Base-by-base conservation (phyloP, 2,329 filamentous ascomycete genomes). In the Didymella exigua region DNA sequence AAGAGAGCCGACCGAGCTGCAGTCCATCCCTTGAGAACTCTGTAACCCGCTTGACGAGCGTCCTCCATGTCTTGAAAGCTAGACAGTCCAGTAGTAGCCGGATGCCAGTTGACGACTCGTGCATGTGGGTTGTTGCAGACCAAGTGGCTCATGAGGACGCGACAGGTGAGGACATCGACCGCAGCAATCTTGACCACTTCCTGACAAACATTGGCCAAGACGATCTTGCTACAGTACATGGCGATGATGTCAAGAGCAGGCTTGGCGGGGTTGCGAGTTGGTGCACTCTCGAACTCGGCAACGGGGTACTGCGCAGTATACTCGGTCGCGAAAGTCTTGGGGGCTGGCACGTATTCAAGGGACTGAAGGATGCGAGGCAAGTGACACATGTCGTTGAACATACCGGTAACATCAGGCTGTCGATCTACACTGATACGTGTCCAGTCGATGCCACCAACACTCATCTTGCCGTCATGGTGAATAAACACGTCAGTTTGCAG, bases 181-280 rank as follows among this genome's bases (percentile, higher is more conserved):
- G 67, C 70, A 6, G 71, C 69, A 21, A 75, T 58, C 54, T 73
- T 72, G 37, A 74, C 67, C 1, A 68, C 58, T 23, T 74, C 71
- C 6, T 67, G 53, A 8, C 45, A 29, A 2, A 61, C 61, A 27
- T 66, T 49, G 13, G 34, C 46, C 13, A 74, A 58, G 0, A 61
- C n/a, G 16, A 74, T 53, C 47, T 68, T 74, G 54, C 64, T 68
- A 49, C 69, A 72, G 14, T 62, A 55, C 2, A 75, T 14, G 7
- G 56, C 64, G 37, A 75, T 51, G n/a, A 65, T 61, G 23, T 41
- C 46, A 9, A 68, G 48, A 24, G 59, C 58, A 24, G 61, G 58
- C 16, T 60, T 63, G 2, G 36, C 18, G 4, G 31, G 13, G 16
- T 58, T 38, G 1, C 49, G 60, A 1, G 49, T 36, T 2, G 67